Conservation (phyloP, 106 monocot species). For the Platanthera guangdongensis region DNA sequence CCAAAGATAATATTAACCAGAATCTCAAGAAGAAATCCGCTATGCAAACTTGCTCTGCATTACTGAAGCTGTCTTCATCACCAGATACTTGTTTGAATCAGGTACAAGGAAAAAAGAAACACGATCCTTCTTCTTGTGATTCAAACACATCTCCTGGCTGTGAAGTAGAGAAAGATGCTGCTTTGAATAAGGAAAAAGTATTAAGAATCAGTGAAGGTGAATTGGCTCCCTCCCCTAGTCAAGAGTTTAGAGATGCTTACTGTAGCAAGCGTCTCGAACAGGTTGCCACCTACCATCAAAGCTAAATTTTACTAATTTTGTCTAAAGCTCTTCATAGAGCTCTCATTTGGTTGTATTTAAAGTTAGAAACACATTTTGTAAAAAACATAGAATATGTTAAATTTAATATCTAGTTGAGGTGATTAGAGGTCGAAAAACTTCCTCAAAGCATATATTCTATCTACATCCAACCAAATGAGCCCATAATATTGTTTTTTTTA, state of each 20-base stretch:
- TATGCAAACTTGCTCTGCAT: background rate
- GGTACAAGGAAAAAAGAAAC: slow-evolving; percentile 33
- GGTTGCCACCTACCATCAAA: slow-evolving; percentile 25
- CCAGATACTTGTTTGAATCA: slow-evolving; percentile 10
- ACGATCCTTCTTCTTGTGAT: slow-evolving; percentile 66
- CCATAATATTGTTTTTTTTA: no score
- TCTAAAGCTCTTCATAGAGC: no score
- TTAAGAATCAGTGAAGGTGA: slow-evolving; percentile 17
- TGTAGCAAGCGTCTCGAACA: slow-evolving; percentile 77
- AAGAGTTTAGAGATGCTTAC: slow-evolving; percentile 23
- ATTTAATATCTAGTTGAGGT: no score
- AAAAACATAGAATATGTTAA: no score
- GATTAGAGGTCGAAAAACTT: no score
- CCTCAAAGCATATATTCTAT: no score
- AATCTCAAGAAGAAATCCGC: background rate
- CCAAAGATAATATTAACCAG: background rate
- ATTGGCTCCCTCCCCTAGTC: background rate
- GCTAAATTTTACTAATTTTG: no score
- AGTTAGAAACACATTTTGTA: no score
- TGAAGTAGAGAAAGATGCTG: slow-evolving; percentile 36
- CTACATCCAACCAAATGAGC: no score
- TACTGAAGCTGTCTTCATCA: background rate
- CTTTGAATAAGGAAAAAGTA: slow-evolving; percentile 14
- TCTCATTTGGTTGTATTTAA: no score
- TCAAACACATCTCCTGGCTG: slow-evolving; percentile 77